Percentiles rank a stretch among this genome's conserved stretches.
These are phyloP conservation scores for Trichosporon sp. DNA, from an alignment of 1,284 basidiomycete species.

Conservation along the genomic window DNA sequence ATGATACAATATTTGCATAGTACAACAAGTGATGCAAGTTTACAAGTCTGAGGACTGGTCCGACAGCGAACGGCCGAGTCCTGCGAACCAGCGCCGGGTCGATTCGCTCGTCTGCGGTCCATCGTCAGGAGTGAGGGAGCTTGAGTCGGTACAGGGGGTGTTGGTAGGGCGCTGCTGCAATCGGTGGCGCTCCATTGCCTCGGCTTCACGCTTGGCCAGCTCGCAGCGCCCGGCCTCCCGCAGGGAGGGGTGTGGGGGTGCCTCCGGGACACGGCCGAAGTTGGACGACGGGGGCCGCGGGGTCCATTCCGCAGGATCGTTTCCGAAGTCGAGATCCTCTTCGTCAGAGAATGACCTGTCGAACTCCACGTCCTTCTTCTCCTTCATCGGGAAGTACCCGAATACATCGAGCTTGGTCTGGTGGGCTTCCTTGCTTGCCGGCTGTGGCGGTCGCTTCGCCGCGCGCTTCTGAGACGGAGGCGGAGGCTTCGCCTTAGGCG, in stretches of 20 bases:
- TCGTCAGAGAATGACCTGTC: slow-evolving; percentile 36
- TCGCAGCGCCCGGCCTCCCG: slow-evolving; percentile 34
- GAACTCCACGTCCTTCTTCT: slow-evolving; percentile 15
- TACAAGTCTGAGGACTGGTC: not conserved
- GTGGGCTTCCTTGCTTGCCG: not conserved
- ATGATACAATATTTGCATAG: not conserved
- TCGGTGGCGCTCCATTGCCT: slow-evolving; percentile 14
- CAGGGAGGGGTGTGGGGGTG: slow-evolving; percentile 38
- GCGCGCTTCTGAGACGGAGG: not conserved
- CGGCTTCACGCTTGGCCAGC: slow-evolving; percentile 22
- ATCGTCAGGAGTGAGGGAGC: not conserved
- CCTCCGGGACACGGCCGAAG: slow-evolving; percentile 25
- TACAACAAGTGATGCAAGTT: not conserved
- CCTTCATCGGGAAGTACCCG: slow-evolving; percentile 27
- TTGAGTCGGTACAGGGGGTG: not conserved
- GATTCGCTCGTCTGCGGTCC: not conserved
- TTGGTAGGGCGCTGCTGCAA: not conserved
- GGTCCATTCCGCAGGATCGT: slow-evolving; percentile 3
- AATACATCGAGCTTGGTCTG: slow-evolving; percentile 37
- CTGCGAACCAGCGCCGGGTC: not conserved
- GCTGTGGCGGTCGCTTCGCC: too few relatives aligned
- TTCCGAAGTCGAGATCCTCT: slow-evolving; percentile 31
- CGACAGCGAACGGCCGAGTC: not conserved
- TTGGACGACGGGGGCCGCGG: not conserved
- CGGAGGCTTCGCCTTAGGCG: not conserved